Conservation (phyloP, 1,284 basidiomycete genomes). For the Malassezia cuniculi region DNA sequence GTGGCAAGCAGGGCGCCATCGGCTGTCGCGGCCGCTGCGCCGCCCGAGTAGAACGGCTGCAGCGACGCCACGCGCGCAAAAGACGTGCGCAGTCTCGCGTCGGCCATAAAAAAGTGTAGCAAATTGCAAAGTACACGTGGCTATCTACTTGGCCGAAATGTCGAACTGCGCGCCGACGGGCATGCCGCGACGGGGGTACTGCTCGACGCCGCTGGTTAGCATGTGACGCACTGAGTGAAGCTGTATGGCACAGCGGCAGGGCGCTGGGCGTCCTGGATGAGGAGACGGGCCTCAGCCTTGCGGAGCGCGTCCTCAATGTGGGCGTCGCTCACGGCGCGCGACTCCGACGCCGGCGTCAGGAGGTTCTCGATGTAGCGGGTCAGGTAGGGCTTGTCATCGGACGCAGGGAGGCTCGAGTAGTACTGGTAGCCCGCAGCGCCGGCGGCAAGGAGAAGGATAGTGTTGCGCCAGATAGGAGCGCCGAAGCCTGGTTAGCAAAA, state of each 20-base stretch:
- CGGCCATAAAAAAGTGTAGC: conserved; percentile 5
- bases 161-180: conserved; percentile 8
- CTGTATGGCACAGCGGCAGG: conserved; percentile 5
- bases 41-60: conserved; percentile 42
- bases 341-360: conserved; percentile 1
- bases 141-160: conserved; percentile 5
- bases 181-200: conserved; percentile 10
- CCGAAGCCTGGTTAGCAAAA: conserved; percentile 13
- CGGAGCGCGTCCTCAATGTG: conserved; percentile 11
- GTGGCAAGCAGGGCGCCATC: conserved; percentile 72
- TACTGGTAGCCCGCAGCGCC: background rate
- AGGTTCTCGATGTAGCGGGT: conserved; percentile 4
- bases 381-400: conserved; percentile 1
- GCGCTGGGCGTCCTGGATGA: conserved; percentile 14
- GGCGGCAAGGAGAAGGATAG: conserved; percentile 1
- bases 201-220: conserved; percentile 12
- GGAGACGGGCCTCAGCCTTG: conserved; percentile 12
- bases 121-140: background rate
- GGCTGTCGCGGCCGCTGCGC: conserved; percentile 56
- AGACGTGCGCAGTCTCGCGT: conserved; percentile 20
- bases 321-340: conserved; percentile 5
- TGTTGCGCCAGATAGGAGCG: conserved; percentile 8
- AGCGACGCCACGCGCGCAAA: conserved; percentile 21
- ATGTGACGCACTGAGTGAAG: too few species aligned
- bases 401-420: background rate